Evolutionary conservation across 495 filamentous ascomycete genomes (phyloP), one percentile per base, ranked within the genome.

Genomic region (Neurospora terricola): DNA sequence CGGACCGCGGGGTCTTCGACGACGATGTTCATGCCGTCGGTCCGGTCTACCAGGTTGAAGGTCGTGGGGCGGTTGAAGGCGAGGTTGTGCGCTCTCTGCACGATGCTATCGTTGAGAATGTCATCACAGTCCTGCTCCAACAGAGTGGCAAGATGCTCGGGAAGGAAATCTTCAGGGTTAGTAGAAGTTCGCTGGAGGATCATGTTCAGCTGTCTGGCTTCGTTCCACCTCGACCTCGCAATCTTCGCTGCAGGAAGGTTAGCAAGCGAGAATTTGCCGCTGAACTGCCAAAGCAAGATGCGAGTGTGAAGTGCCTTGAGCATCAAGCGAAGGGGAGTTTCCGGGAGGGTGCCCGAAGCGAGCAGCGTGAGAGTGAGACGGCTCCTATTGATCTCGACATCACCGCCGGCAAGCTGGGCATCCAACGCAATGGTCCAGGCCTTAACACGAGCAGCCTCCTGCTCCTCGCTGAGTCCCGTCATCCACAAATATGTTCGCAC

Each of bases 361-460:
- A 97, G 90, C 38, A 97, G 87, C 1, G 95, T 97, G 40, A 98
- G 87, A 0, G 93, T 89, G 37, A 98, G 86, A 72, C 95, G 89
- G 77, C 92, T 93, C 80, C 91, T 94, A 83, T 90, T 96, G 76
- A 98, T 91, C 78, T 97, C 92, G 6, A 90, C 87, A 82, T 98
- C 95, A 40, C 95, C 95, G 40, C 95, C 95, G n/a, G 93, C 92
- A 9, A 98, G 88, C 78, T 98, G 95, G 72, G 95, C 94, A 82
- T 98, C 95, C 69, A 97, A 88, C 39, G 95, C 95, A 77, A 97
- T 97, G 59, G 91, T 88, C 95, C 95, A 98, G 0, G 94, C 94
- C 82, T 96, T 97, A 74, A 96, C 88, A 37, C 95, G 88, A 14
- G 93, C 94, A 54, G 86, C 88, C 81, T 98, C 95, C 76, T 97